Percentiles rank a stretch among this genome's conserved stretches.
Conservation (phyloP, 331 rosid genomes). For the Arachis monticola region DNA sequence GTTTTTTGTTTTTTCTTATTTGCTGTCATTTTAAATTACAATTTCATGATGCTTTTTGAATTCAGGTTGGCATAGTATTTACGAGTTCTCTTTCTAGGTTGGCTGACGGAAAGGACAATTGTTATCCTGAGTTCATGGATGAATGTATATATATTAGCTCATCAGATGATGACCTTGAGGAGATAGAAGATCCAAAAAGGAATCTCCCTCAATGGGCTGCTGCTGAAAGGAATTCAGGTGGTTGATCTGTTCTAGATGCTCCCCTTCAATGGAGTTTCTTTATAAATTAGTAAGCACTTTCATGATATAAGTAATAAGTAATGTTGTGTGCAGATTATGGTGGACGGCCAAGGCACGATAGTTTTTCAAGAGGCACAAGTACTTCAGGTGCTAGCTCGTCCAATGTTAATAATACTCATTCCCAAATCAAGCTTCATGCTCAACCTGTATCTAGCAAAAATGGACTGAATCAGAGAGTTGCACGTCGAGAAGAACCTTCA, state of each 20-base stretch:
- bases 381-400: slow-evolving; percentile 53
- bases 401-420: slow-evolving; percentile 46
- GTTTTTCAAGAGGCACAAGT: slow-evolving; percentile 54
- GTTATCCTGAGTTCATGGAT: slow-evolving; percentile 50
- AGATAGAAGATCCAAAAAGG: slow-evolving; percentile 51
- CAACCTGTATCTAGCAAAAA: slow-evolving; percentile 52
- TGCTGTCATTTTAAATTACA: slow-evolving; percentile 36
- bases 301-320: neutral
- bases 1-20: neutral
- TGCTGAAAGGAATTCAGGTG: slow-evolving; percentile 55
- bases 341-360: slow-evolving; percentile 46
- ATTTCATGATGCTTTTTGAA: slow-evolving; percentile 31
- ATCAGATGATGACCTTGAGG: slow-evolving; percentile 85
- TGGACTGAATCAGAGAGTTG: slow-evolving; percentile 43
- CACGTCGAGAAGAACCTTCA: slow-evolving; percentile 41
- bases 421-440: slow-evolving; percentile 37
- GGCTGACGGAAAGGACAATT: slow-evolving; percentile 43
- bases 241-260: slow-evolving; percentile 37
- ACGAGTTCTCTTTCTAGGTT: slow-evolving; percentile 46
- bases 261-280: slow-evolving; percentile 14
- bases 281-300: neutral
- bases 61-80: slow-evolving; percentile 56
- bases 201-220: slow-evolving; percentile 68
- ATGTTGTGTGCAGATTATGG: slow-evolving; percentile 58
- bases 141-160: slow-evolving; percentile 71